phyloP scores from a whole-genome alignment of 352 stramenopile genomes.

The Globisporangium barbulae region DNA sequence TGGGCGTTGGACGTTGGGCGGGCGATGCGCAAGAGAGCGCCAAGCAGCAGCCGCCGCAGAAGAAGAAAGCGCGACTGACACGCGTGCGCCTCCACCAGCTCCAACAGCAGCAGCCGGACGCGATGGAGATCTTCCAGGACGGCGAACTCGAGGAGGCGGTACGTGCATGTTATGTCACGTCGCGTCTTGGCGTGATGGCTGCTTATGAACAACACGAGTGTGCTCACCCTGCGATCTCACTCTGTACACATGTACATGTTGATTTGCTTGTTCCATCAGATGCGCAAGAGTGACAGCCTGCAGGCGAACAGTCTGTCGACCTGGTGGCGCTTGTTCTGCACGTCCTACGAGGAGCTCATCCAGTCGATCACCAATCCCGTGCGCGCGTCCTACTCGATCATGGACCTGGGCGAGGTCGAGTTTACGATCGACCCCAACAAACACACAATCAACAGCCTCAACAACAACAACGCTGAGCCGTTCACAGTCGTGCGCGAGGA shows the following conservation, averaged over 20 bases:
- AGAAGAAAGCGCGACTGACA: too few relatives aligned
- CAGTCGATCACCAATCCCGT: slow-evolving; percentile 62
- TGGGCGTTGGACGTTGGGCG: not conserved
- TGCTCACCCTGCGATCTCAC: not conserved
- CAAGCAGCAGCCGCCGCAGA: not conserved
- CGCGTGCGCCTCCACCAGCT: not conserved
- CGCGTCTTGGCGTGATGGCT: not conserved
- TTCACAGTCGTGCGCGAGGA: slow-evolving; percentile 46
- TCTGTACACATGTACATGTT: not conserved
- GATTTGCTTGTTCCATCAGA: slow-evolving; percentile 24
- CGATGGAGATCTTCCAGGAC: slow-evolving; percentile 82
- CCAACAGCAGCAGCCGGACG: not conserved
- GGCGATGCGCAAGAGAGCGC: not conserved
- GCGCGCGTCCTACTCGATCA: slow-evolving; percentile 54
- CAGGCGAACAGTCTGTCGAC: slow-evolving; percentile 46
- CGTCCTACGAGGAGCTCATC: slow-evolving; percentile 74
- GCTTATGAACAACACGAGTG: not conserved
- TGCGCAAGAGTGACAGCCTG: slow-evolving; percentile 48
- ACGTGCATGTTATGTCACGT: slow-evolving; percentile 8
- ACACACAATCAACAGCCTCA: not conserved
- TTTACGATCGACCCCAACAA: slow-evolving; percentile 17
- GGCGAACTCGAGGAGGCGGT: slow-evolving; percentile 78
- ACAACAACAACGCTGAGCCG: slow-evolving; percentile 1
- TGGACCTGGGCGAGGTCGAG: slow-evolving; percentile 40
- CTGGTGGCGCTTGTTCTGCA: slow-evolving; percentile 71